These are phyloP conservation scores for Panicum miliaceum DNA, from an alignment of 176 grass and related monocot genomes.

Conservation along the genomic window DNA sequence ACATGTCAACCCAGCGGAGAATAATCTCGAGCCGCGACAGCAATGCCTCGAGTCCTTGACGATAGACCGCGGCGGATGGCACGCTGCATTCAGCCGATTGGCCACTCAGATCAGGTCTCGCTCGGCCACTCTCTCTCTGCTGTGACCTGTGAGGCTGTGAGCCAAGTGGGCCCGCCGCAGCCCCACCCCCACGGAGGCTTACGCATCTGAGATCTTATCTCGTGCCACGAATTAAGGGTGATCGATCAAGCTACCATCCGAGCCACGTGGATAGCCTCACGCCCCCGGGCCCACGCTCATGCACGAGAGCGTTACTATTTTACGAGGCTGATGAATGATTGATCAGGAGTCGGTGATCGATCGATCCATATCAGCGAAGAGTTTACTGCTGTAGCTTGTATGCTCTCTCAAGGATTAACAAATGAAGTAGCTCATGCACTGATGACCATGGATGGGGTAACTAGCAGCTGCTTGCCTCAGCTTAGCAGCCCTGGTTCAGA, in stretches of 20 bases:
- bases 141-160: too few species aligned
- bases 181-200: not conserved
- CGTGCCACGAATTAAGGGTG: not conserved
- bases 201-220: conserved; percentile 11
- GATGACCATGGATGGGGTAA: too few species aligned
- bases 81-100: not conserved
- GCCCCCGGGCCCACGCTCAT: not conserved
- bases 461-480: too few species aligned
- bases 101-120: not conserved
- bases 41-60: too few species aligned
- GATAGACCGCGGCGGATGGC: not conserved
- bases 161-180: not conserved
- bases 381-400: not conserved
- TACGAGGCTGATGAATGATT: not conserved
- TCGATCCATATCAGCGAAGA: not conserved
- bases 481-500: too few species aligned
- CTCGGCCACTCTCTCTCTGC: not conserved
- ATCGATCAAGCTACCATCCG: not conserved
- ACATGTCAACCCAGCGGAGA: not conserved
- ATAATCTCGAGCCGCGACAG: not conserved
- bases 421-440: too few species aligned
- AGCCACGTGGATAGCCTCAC: conserved; percentile 19
- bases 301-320: not conserved
- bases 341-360: not conserved
- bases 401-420: too few species aligned